These are phyloP conservation scores for Podospora anserina DNA, from an alignment of 495 filamentous ascomycete genomes.

Conservation along the genomic window DNA sequence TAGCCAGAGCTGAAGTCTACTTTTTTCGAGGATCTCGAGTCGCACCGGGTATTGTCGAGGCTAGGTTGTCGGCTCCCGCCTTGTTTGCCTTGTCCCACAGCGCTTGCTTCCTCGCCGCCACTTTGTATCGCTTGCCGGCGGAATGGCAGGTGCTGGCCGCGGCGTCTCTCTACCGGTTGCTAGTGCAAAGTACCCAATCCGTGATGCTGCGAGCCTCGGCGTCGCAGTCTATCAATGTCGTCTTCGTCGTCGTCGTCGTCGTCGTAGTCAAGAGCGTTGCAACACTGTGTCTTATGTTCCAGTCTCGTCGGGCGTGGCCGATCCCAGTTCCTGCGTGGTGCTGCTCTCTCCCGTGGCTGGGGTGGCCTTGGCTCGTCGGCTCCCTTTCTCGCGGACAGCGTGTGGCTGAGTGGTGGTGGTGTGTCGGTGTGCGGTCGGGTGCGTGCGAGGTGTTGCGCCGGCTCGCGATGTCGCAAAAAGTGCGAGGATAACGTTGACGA, in stretches of 20 bases:
- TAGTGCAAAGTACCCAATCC: background rate
- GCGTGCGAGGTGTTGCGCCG: background rate
- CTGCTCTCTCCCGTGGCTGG: slow-evolving; percentile 1
- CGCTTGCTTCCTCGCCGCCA: slow-evolving; percentile 8
- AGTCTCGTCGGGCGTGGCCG: background rate
- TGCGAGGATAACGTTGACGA: background rate
- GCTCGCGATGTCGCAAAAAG: background rate
- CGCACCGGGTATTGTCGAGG: slow-evolving; percentile 2
- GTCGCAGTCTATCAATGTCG: background rate
- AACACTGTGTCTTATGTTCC: background rate
- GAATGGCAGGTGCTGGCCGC: slow-evolving; percentile 10
- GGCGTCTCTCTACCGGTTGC: background rate
- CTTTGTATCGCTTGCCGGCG: background rate
- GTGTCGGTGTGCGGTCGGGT: background rate
- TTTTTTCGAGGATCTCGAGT: slow-evolving; percentile 1
- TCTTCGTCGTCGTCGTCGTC: background rate
- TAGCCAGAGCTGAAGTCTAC: background rate
- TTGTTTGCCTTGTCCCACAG: slow-evolving; percentile 8
- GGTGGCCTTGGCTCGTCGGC: slow-evolving; percentile 4
- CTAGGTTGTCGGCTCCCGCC: slow-evolving; percentile 12
- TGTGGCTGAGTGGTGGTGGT: background rate
- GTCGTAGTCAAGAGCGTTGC: background rate
- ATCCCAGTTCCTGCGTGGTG: background rate
- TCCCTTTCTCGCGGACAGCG: background rate
- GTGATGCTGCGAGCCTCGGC: background rate